Evolutionary conservation across 1,139 yeast genomes (phyloP).

Genomic region (Yamadazyma buinensis): DNA sequence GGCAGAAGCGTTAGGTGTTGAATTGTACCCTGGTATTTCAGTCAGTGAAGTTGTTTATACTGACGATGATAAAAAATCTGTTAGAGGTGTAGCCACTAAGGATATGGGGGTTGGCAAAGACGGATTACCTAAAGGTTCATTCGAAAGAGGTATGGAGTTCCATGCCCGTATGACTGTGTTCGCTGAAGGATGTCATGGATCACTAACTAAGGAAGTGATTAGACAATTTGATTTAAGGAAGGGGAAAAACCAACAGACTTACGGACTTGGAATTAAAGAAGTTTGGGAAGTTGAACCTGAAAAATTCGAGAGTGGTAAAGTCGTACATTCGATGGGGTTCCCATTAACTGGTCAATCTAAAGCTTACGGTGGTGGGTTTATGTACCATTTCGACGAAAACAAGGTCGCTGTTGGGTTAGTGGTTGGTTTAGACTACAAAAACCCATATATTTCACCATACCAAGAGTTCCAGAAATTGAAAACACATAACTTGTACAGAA

Average conservation of each 20-base stretch:
- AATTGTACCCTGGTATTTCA: constrained; percentile 85
- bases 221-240: constrained; percentile 64
- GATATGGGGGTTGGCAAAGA: constrained; percentile 80
- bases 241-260: constrained; percentile 75
- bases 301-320: constrained; percentile 74
- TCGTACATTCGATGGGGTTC: constrained; percentile 86
- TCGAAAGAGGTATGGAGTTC: constrained; percentile 96
- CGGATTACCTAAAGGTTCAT: constrained; percentile 73
- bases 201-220: constrained; percentile 75
- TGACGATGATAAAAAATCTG: constrained; percentile 50
- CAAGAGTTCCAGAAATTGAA: constrained; percentile 95
- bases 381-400: constrained; percentile 94
- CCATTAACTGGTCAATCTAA: constrained; percentile 59
- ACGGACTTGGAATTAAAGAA: constrained; percentile 92
- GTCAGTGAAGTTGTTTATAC: constrained; percentile 75
- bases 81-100: constrained; percentile 88
- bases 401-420: constrained; percentile 88
- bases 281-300: constrained; percentile 95
- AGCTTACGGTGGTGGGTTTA: constrained; percentile 94
- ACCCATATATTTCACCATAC: constrained; percentile 93
- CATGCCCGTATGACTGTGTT: constrained; percentile 82
- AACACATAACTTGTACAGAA: constrained; percentile 80
- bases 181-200: constrained; percentile 98
- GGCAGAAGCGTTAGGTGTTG: constrained; percentile 94
- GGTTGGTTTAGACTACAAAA: constrained; percentile 85